phyloP scores from a whole-genome alignment of 306 rosid genomes.

The Alnus rubra region DNA sequence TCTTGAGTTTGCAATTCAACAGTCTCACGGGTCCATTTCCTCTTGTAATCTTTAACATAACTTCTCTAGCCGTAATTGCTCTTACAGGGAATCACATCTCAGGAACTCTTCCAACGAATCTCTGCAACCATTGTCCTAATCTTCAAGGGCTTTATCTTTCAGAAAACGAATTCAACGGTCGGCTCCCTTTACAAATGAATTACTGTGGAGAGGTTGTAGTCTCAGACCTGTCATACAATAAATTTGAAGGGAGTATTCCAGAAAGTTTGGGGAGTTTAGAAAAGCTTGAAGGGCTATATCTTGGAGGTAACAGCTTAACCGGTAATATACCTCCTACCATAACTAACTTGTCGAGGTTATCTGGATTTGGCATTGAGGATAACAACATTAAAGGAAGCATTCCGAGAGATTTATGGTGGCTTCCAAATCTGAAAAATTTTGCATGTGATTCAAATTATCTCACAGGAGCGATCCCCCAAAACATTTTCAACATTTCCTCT shows the following conservation, averaged over 20 bases:
- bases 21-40: background rate
- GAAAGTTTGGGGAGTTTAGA: background rate
- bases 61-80: background rate
- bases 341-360: background rate
- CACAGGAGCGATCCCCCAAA: background rate
- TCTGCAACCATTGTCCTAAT: background rate
- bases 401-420: background rate
- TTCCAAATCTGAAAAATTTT: background rate
- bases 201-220: background rate
- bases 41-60: background rate
- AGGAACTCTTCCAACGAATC: background rate
- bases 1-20: fast-evolving
- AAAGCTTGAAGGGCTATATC: background rate
- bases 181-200: background rate
- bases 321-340: constrained; percentile 4
- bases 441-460: fast-evolving
- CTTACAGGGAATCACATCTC: background rate
- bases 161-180: fast-evolving
- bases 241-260: constrained; percentile 1
- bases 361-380: fast-evolving
- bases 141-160: background rate
- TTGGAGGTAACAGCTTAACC: background rate
- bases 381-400: background rate
- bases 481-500: background rate
- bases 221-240: background rate